Evolutionary conservation across 768 basidiomycete genomes (phyloP).

Genomic region (Mycena alexandri): DNA sequence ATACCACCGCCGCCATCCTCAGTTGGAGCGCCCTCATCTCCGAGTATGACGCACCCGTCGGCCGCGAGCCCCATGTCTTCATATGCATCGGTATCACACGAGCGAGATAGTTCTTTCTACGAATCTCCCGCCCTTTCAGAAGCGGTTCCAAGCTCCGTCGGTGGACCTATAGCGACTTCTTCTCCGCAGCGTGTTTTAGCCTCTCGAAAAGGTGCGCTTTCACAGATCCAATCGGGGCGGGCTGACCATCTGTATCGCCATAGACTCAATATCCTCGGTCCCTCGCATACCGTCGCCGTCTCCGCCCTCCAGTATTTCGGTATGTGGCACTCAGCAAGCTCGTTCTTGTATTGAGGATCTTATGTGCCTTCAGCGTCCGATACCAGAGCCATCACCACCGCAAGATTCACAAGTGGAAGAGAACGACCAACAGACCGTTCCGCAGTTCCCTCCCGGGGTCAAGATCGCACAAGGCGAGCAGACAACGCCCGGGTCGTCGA

Average conservation of each 20-base stretch:
- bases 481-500: constrained; percentile 37
- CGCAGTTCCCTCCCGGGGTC: constrained; percentile 79
- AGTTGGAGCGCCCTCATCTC: constrained; percentile 68
- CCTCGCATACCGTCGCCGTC: constrained; percentile 54
- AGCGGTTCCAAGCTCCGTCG: constrained; percentile 56
- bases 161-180: constrained; percentile 64
- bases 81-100: constrained; percentile 74
- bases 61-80: constrained; percentile 87
- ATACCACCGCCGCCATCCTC: constrained; percentile 51
- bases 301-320: constrained; percentile 55
- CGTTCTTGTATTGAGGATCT: no score
- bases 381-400: constrained; percentile 11
- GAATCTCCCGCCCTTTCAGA: constrained; percentile 84
- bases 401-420: constrained; percentile 1
- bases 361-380: constrained; percentile 3
- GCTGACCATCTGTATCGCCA: constrained; percentile 10
- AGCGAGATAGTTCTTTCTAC: constrained; percentile 77
- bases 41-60: constrained; percentile 86
- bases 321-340: constrained; percentile 43
- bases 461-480: constrained; percentile 65
- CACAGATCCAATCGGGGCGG: constrained; percentile 20
- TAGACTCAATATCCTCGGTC: constrained; percentile 58
- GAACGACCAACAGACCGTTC: constrained; percentile 35
- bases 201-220: constrained; percentile 60
- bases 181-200: constrained; percentile 65